Conservation (phyloP, 2,329 filamentous ascomycete species). For the Diaporthe longicolla region DNA sequence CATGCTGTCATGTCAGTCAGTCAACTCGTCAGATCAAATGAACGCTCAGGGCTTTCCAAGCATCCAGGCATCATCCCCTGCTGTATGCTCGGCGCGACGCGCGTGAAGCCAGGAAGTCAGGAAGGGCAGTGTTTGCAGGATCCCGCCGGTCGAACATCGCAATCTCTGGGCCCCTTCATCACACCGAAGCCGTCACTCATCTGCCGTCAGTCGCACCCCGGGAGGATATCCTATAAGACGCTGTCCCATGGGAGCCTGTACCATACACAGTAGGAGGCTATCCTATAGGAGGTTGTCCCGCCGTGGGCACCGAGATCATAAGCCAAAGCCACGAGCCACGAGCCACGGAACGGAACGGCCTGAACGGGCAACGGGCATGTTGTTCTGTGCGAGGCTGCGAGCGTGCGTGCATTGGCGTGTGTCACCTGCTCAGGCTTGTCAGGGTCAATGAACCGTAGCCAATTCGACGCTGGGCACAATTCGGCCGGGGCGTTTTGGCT, state of each 20-base stretch:
- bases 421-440: constrained; percentile 15
- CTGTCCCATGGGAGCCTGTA: no score
- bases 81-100: constrained; percentile 3
- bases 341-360: neutral
- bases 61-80: constrained; percentile 9
- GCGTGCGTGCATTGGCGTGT: constrained; percentile 32
- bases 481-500: constrained; percentile 25
- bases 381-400: neutral
- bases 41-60: constrained; percentile 14
- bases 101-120: neutral
- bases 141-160: constrained; percentile 22
- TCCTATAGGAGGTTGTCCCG: no score
- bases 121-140: constrained; percentile 2
- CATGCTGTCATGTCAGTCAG: constrained; percentile 8
- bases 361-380: neutral
- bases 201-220: neutral
- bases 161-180: constrained; percentile 26
- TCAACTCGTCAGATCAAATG: constrained; percentile 2
- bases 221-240: no score
- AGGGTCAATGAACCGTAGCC: constrained; percentile 13
- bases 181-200: neutral
- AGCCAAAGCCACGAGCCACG: neutral
- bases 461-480: constrained; percentile 14
- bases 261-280: no score
- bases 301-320: no score